phyloP scores from a whole-genome alignment of 768 basidiomycete genomes.

The Cystobasidium tubakii region DNA sequence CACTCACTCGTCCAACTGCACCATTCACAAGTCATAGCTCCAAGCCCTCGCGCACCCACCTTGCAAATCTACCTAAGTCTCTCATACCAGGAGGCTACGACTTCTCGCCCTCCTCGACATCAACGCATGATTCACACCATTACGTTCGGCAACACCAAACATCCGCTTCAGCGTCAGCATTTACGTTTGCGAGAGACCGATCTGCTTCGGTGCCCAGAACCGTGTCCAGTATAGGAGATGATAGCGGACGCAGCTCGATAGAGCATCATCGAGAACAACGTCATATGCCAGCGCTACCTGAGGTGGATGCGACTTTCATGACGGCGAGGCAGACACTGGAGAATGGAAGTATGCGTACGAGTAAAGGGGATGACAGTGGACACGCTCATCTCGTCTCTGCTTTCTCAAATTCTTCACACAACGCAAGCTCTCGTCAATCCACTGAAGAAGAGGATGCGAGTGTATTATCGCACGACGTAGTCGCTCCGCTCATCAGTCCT shows the following conservation, averaged over 20 bases:
- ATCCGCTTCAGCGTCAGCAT: not conserved
- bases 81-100: slow-evolving; percentile 34
- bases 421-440: not conserved
- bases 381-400: not conserved
- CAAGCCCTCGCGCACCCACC: not conserved
- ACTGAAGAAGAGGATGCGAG: slow-evolving; percentile 4
- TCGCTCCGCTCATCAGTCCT: slow-evolving; percentile 16
- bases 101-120: slow-evolving; percentile 11
- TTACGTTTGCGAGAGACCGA: slow-evolving; percentile 9
- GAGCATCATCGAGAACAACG: not conserved
- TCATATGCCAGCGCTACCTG: not conserved
- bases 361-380: not conserved
- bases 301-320: not conserved
- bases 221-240: slow-evolving; percentile 2
- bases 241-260: not conserved
- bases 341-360: not conserved
- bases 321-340: slow-evolving; percentile 7
- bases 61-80: slow-evolving; percentile 13
- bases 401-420: not conserved
- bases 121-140: slow-evolving; percentile 7
- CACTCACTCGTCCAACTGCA: not conserved
- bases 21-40: not conserved
- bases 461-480: not conserved
- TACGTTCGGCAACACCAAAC: not conserved
- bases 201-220: slow-evolving; percentile 16